Percentiles rank a stretch among this genome's conserved stretches.
Evolutionary conservation across 2,329 filamentous ascomycete genomes (phyloP).

Genomic region (Aureobasidium pullulans): DNA sequence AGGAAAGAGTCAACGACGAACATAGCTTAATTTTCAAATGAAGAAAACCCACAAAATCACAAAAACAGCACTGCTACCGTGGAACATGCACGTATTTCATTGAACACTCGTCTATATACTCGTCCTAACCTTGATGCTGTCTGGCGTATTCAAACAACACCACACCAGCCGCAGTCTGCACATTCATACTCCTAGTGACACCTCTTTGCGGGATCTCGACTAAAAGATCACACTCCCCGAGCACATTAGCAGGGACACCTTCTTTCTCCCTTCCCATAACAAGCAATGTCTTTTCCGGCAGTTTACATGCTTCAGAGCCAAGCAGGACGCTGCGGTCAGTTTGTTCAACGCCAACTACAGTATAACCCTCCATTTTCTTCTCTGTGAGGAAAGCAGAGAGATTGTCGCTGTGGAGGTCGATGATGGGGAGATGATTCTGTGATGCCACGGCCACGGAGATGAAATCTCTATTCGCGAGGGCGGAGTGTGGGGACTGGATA

Average conservation of each 20-base stretch:
- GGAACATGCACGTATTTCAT: not conserved
- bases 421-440: constrained; percentile 43
- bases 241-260: constrained; percentile 41
- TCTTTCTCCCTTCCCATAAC: constrained; percentile 46
- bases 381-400: constrained; percentile 31
- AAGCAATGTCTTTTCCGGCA: constrained; percentile 31
- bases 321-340: constrained; percentile 43
- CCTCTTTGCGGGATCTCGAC: constrained; percentile 47
- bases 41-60: not conserved
- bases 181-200: constrained; percentile 47
- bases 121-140: constrained; percentile 23
- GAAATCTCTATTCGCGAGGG: constrained; percentile 41
- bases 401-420: constrained; percentile 22
- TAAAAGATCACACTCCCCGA: constrained; percentile 43
- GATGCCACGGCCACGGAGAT: constrained; percentile 42
- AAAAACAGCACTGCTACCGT: not conserved
- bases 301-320: constrained; percentile 26
- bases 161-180: constrained; percentile 47
- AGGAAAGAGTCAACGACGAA: too few relatives aligned
- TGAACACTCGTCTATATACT: not conserved
- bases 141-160: constrained; percentile 46
- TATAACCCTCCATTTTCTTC: constrained; percentile 40
- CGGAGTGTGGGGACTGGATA: constrained; percentile 33
- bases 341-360: constrained; percentile 48
- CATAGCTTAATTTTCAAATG: too few relatives aligned